Conservation (phyloP, 352 stramenopile species). For the Peronospora farinosa region DNA sequence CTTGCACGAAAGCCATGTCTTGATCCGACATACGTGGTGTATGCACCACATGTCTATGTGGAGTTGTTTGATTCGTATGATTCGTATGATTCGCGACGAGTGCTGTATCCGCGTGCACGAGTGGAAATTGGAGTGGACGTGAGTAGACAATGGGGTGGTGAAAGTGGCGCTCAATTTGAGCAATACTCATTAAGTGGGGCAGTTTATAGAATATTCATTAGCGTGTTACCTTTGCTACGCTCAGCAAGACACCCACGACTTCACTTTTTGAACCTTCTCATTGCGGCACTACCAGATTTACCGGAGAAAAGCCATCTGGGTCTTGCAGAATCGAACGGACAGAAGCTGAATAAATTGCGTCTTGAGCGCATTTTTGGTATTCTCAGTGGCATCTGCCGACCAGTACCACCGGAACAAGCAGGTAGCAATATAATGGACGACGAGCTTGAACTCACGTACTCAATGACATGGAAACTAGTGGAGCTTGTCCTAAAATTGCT, state of each 20-base stretch:
- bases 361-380: constrained; percentile 38
- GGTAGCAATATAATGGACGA: constrained; percentile 9
- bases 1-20: constrained; percentile 27
- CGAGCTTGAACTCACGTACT: constrained; percentile 20
- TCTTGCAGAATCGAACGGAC: background rate
- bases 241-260: constrained; percentile 40
- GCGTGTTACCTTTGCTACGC: constrained; percentile 43
- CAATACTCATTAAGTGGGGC: constrained; percentile 40
- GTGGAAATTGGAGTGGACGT: constrained; percentile 7
- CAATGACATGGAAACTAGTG: constrained; percentile 32
- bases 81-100: constrained; percentile 27
- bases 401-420: constrained; percentile 10
- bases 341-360: constrained; percentile 35
- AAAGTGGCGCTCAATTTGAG: constrained; percentile 5
- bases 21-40: constrained; percentile 43
- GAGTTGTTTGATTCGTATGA: constrained; percentile 28
- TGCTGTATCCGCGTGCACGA: constrained; percentile 31
- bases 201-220: constrained; percentile 38
- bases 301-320: constrained; percentile 15
- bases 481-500: constrained; percentile 40
- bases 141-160: background rate
- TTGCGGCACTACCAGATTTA: constrained; percentile 28
- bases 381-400: constrained; percentile 31
- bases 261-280: constrained; percentile 57
- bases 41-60: constrained; percentile 16